Conservation (phyloP, 495 filamentous ascomycete genomes). For the Hypoxylon subgilvum region DNA sequence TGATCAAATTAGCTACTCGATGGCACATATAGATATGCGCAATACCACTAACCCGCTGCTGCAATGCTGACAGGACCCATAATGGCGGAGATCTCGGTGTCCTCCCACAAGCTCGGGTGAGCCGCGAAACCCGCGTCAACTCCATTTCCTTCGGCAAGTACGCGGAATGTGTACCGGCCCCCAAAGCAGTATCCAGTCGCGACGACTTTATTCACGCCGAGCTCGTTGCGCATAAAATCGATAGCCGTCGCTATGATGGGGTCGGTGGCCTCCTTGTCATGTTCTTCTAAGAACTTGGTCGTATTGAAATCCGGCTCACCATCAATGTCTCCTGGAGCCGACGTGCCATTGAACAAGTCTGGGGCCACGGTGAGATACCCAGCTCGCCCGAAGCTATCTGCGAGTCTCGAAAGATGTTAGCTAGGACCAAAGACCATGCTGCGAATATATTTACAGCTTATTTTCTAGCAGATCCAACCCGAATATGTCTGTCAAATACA, state of each 20-base stretch:
- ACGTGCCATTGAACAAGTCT: conserved; percentile 73
- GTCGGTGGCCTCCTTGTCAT: conserved; percentile 62
- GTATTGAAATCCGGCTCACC: conserved; percentile 60
- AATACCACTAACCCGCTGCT: conserved; percentile 61
- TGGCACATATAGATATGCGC: neutral
- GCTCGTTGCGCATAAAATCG: conserved; percentile 60
- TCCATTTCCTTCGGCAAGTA: conserved; percentile 50
- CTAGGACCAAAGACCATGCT: neutral
- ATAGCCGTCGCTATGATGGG: conserved; percentile 67
- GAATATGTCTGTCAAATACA: conserved; percentile 66
- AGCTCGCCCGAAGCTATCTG: conserved; percentile 76
- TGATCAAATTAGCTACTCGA: neutral
- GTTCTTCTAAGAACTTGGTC: conserved; percentile 59
- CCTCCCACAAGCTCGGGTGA: conserved; percentile 70
- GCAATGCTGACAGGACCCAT: conserved; percentile 70
- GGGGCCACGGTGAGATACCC: conserved; percentile 78
- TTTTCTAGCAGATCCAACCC: conserved; percentile 66
- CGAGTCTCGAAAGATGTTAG: conserved; percentile 52
- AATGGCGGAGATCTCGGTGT: conserved; percentile 69
- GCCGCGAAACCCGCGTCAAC: conserved; percentile 70
- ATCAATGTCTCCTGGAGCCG: conserved; percentile 55
- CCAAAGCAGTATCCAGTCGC: conserved; percentile 71
- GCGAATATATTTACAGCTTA: conserved; percentile 57
- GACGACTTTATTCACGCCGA: conserved; percentile 67
- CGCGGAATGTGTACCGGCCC: conserved; percentile 52